phyloP scores from a whole-genome alignment of 306 rosid genomes.

The Gillenia trifoliata region DNA sequence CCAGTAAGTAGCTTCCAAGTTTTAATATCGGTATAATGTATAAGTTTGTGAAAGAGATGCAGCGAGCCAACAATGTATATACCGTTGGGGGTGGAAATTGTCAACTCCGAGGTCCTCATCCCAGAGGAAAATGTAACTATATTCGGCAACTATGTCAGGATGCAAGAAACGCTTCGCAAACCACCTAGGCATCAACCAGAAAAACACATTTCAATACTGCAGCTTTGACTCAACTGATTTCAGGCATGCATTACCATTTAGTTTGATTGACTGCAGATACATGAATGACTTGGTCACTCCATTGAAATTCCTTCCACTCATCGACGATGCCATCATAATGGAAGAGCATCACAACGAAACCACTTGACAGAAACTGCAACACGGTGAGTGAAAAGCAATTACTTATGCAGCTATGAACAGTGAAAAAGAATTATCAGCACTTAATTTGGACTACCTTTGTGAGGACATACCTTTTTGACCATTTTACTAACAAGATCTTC shows the following conservation, averaged over 20 bases:
- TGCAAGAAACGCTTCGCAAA: slow-evolving; percentile 95
- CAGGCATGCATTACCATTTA: slow-evolving; percentile 50
- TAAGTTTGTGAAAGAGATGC: neutral
- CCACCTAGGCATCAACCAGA: slow-evolving; percentile 64
- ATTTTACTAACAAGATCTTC: slow-evolving; percentile 60
- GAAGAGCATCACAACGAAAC: slow-evolving; percentile 74
- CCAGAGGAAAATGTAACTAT: slow-evolving; percentile 87
- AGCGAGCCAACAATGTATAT: slow-evolving; percentile 11
- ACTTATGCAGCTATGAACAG: neutral
- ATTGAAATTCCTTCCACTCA: slow-evolving; percentile 56
- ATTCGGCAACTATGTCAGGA: slow-evolving; percentile 86
- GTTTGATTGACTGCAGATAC: slow-evolving; percentile 61
- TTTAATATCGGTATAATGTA: neutral
- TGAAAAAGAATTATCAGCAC: neutral
- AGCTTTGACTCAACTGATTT: neutral
- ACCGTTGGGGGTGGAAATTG: slow-evolving; percentile 64
- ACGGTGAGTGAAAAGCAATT: slow-evolving; percentile 2
- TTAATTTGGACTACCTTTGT: neutral
- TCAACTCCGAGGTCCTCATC: slow-evolving; percentile 97
- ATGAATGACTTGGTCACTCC: slow-evolving; percentile 63
- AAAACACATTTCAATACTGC: slow-evolving; percentile 8
- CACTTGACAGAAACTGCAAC: slow-evolving; percentile 62
- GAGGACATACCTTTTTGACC: slow-evolving; percentile 67
- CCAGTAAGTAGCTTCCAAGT: neutral
- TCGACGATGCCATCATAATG: slow-evolving; percentile 79